Percentiles rank a stretch among this genome's conserved stretches.
phyloP scores from a whole-genome alignment of 805 yeast genomes.

The Hagleromyces aurorensis region DNA sequence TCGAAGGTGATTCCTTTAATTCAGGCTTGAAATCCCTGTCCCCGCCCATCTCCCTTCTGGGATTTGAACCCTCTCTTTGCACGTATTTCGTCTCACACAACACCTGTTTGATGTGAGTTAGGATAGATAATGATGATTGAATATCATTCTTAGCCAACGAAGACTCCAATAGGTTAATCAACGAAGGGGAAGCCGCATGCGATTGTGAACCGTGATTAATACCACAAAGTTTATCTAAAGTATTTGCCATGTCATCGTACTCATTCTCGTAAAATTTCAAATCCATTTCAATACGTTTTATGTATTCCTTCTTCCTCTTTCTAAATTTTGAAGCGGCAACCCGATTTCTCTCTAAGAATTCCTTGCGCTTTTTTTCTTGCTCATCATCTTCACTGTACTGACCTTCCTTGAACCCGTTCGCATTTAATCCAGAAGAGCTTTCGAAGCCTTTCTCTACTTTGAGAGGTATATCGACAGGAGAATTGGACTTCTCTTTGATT shows the following conservation, averaged over 20 bases:
- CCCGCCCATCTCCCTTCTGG: conserved; percentile 16
- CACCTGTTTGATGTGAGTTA: conserved; percentile 20
- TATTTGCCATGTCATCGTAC: conserved; percentile 49
- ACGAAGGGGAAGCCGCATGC: conserved; percentile 7
- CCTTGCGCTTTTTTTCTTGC: conserved; percentile 55
- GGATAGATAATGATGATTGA: conserved; percentile 14
- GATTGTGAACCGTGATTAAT: conserved; percentile 9
- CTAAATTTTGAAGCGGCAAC: conserved; percentile 95
- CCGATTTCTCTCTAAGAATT: conserved; percentile 80
- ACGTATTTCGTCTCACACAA: conserved; percentile 16
- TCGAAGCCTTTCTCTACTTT: background rate
- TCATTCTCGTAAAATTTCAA: conserved; percentile 61
- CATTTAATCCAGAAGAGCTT: background rate
- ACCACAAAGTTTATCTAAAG: conserved; percentile 17
- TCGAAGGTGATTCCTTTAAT: too few relatives aligned
- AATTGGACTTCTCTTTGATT: too few relatives aligned
- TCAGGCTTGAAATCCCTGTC: too few relatives aligned
- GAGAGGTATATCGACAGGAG: too few relatives aligned
- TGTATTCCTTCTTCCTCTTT: conserved; percentile 84
- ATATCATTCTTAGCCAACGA: conserved; percentile 19
- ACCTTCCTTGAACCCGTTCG: background rate
- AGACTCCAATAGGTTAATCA: conserved; percentile 16
- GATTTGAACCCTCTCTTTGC: conserved; percentile 24
- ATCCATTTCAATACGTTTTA: conserved; percentile 75
- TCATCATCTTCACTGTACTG: conserved; percentile 56